Percentiles rank a stretch among this genome's conserved stretches.
Evolutionary conservation across 2,329 filamentous ascomycete species (phyloP).

Genomic region (Alternaria incomplexa): DNA sequence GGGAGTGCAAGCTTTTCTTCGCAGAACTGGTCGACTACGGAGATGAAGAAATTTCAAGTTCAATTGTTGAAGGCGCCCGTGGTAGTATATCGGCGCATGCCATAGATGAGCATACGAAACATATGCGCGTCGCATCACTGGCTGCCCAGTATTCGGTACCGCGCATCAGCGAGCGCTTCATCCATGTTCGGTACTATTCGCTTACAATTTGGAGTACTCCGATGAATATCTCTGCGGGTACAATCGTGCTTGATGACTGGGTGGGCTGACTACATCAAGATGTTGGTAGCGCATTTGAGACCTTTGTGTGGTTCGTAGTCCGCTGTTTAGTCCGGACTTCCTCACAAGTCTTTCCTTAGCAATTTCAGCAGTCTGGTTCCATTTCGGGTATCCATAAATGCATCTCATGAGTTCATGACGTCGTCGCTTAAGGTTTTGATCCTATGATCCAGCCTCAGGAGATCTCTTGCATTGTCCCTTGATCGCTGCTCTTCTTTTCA

Average conservation of each 20-base stretch:
- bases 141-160: not conserved
- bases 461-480: not conserved
- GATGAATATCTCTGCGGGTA: fast-evolving
- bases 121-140: not conserved
- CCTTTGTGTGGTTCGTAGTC: not conserved
- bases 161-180: not conserved
- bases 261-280: not conserved
- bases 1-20: not conserved
- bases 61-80: not conserved
- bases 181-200: not conserved
- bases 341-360: not conserved
- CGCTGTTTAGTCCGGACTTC: not conserved
- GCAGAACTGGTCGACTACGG: not conserved
- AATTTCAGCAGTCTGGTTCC: not conserved
- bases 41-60: not conserved
- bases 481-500: not conserved
- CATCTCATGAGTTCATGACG: not conserved
- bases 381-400: not conserved
- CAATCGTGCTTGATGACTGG: not conserved
- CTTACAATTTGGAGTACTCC: not conserved
- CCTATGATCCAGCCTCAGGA: not conserved
- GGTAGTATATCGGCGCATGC: not conserved
- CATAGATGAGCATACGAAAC: not conserved
- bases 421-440: fast-evolving
- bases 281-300: not conserved